phyloP scores from a whole-genome alignment of 2,329 filamentous ascomycete genomes.

The Colletotrichum noveboracense region DNA sequence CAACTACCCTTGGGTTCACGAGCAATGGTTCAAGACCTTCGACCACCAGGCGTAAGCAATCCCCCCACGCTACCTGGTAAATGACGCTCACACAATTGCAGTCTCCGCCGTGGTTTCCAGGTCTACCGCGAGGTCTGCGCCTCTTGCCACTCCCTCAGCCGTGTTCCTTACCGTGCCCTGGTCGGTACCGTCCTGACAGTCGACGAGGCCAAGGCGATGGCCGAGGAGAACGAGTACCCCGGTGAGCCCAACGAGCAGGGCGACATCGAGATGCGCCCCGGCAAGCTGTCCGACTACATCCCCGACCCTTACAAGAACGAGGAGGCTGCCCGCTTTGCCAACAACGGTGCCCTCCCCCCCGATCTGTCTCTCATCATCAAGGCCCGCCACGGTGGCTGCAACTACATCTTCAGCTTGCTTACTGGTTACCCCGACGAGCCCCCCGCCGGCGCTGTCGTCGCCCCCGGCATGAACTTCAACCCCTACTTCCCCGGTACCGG shows the following conservation, averaged over 20 bases:
- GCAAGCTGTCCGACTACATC: slow-evolving; percentile 98
- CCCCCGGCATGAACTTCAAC: slow-evolving; percentile 98
- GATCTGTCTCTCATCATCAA: slow-evolving; percentile 98
- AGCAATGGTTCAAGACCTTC: slow-evolving; percentile 92
- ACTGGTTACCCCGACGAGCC: slow-evolving; percentile 98
- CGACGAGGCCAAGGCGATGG: slow-evolving; percentile 96
- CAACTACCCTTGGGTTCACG: slow-evolving; percentile 94
- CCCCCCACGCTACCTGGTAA: not conserved
- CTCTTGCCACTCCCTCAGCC: slow-evolving; percentile 94
- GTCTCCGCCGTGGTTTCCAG: slow-evolving; percentile 98
- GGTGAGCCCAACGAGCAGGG: slow-evolving; percentile 97
- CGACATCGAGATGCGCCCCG: slow-evolving; percentile 96
- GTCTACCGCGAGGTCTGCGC: slow-evolving; percentile 99
- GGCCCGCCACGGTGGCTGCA: slow-evolving; percentile 94
- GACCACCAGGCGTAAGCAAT: slow-evolving; percentile 89
- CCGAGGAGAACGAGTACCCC: slow-evolving; percentile 98
- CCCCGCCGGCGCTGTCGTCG: slow-evolving; percentile 85
- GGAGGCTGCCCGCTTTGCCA: slow-evolving; percentile 95
- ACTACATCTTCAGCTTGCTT: slow-evolving; percentile 97
- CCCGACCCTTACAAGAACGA: slow-evolving; percentile 98
- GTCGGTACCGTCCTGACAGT: slow-evolving; percentile 94
- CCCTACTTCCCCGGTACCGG: slow-evolving; percentile 99
- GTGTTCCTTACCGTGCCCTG: slow-evolving; percentile 90
- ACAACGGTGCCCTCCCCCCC: slow-evolving; percentile 96
- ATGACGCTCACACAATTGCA: slow-evolving; percentile 40